A percentile compares a stretch with the other conserved stretches of the same genome.
Conservation (phyloP, 345 rosid species). For the Heritiera littoralis region DNA sequence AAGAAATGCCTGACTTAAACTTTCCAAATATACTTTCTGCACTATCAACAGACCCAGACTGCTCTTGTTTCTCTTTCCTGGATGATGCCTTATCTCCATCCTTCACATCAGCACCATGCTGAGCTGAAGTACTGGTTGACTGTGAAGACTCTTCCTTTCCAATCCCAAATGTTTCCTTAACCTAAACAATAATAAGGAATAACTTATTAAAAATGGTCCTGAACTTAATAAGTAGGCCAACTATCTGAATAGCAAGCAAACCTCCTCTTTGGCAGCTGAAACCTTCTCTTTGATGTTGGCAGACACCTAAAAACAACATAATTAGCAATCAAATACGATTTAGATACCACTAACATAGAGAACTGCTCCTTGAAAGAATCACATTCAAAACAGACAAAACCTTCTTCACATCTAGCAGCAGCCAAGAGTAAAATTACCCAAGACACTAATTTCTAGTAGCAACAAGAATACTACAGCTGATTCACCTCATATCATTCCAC, state of each 20-base stretch:
- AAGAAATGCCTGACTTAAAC: constrained; percentile 61
- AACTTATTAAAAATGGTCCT: neutral
- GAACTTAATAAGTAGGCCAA: constrained; percentile 12
- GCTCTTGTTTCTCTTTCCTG: constrained; percentile 47
- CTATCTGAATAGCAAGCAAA: constrained; percentile 31
- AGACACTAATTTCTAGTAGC: neutral
- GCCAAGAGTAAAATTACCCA: neutral
- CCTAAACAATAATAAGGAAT: constrained; percentile 40
- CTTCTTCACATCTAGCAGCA: neutral
- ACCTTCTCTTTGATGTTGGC: constrained; percentile 69
- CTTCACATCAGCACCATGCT: constrained; percentile 37
- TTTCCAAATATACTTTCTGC: constrained; percentile 65
- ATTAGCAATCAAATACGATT: constrained; percentile 12
- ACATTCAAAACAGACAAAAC: neutral
- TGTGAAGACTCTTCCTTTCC: constrained; percentile 56
- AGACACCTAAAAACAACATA: constrained; percentile 58
- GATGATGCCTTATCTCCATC: constrained; percentile 45
- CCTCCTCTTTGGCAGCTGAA: constrained; percentile 85
- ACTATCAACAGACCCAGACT: constrained; percentile 43
- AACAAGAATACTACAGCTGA: neutral
- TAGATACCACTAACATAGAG: neutral
- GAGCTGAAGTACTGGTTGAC: constrained; percentile 44
- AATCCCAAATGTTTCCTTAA: constrained; percentile 63
- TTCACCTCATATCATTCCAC: neutral
- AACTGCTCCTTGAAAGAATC: constrained; percentile 6